Evolutionary conservation across 768 basidiomycete genomes (phyloP), one percentile per base, ranked within the genome.

Genomic region (Auriscalpium orientale): DNA sequence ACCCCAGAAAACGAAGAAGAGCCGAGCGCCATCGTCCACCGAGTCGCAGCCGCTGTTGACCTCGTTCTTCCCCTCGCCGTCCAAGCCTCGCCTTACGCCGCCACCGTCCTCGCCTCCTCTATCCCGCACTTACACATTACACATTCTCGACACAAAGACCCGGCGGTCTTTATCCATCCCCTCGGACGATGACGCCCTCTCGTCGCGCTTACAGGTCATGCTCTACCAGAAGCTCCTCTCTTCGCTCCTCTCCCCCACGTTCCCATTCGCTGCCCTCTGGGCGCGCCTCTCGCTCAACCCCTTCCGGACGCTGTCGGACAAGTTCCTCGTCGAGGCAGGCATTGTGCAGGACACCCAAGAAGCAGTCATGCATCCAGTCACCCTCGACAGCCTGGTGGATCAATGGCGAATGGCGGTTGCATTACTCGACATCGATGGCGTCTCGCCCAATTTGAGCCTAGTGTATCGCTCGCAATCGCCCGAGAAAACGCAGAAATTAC

Each of bases 161-260:
- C 78, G 89, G 46, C 71, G 67, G 12, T 65, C 67, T 3, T 57
- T 71, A 1, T 73, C 67, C 13, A 60, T 90, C 1, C 89, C 89
- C 1, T 66, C 74, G 4, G 74, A 82, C 13, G 74, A 76, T 43
- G 88, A 90, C 58, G 76, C 81, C 0, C 65, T 78, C 13, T 66
- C 82, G 1, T 76, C 88, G 0, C 79, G 80, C 8, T 69, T 90
- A 37, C 90, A 92, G 65, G 76, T 91, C 5, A 89, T 89, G 85
- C 69, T 90, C 38, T 92, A 92, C 64, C 78, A 80, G 62, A 80
- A 81, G 16, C 79, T 92, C 51, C 74, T 92, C 38, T 72, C 74
- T 20, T 69, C 70, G 4, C 69, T 89, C 12, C 65, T 84, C 18
- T 54, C 63, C 1, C 68, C 77, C 3, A 65, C 66, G 2, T 65